phyloP scores from a whole-genome alignment of 768 basidiomycete genomes.

The Panaeolus cyanescens region DNA sequence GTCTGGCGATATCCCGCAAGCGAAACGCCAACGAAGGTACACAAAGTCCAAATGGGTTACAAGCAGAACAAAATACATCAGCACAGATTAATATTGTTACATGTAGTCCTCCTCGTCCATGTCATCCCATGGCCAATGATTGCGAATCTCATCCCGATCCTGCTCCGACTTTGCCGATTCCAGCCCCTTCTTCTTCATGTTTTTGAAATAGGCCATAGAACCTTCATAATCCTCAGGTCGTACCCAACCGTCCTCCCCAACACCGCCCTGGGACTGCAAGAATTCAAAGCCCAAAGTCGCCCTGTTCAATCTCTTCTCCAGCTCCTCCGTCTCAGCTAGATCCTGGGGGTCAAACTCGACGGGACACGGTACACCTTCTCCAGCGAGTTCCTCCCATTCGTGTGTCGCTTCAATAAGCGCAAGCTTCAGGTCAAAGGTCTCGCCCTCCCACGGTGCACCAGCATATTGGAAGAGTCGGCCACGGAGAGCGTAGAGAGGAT shows the following conservation, averaged over 20 bases:
- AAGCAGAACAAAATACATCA: too few species aligned
- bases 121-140: conserved; percentile 49
- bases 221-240: conserved; percentile 42
- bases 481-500: conserved; percentile 35
- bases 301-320: conserved; percentile 29
- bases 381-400: conserved; percentile 42
- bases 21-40: too few species aligned
- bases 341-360: conserved; percentile 48
- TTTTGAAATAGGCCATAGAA: conserved; percentile 33
- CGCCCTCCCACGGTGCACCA: conserved; percentile 51
- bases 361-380: conserved; percentile 41
- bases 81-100: too few species aligned
- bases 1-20: too few species aligned
- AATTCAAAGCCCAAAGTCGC: conserved; percentile 31
- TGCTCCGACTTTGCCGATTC: conserved; percentile 28
- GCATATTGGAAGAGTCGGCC: conserved; percentile 46
- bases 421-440: conserved; percentile 47
- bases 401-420: conserved; percentile 45
- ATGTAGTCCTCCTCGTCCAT: conserved; percentile 51
- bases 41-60: too few species aligned
- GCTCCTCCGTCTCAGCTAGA: conserved; percentile 39
- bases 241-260: conserved; percentile 46
- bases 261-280: conserved; percentile 26
- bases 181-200: conserved; percentile 36
- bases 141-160: conserved; percentile 37